Conservation (phyloP, 2,329 filamentous ascomycete genomes). For the Fusarium sp. region DNA sequence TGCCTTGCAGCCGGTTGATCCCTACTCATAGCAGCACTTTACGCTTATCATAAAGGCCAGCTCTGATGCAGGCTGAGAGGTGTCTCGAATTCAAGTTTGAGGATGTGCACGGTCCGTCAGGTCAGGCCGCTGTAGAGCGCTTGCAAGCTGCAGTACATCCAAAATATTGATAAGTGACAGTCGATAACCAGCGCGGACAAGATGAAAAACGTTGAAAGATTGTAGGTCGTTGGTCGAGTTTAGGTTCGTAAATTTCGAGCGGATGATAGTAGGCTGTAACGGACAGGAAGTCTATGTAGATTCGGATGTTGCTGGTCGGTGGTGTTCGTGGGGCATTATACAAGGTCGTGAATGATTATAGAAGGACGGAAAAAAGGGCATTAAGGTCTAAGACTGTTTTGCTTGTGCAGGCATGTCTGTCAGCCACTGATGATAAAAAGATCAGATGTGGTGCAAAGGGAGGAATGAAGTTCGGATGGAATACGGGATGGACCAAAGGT, state of each 20-base stretch:
- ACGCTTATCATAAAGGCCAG: slow-evolving; percentile 46
- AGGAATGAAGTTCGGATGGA: slow-evolving; percentile 42
- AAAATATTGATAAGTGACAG: slow-evolving; percentile 20
- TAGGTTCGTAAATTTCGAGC: slow-evolving; percentile 27
- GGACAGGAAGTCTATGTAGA: slow-evolving; percentile 40
- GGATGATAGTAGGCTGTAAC: slow-evolving; percentile 37
- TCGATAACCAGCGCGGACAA: slow-evolving; percentile 10
- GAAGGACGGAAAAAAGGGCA: slow-evolving; percentile 45
- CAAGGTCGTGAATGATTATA: slow-evolving; percentile 47
- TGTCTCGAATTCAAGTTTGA: slow-evolving; percentile 38
- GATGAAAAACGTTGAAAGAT: slow-evolving; percentile 7
- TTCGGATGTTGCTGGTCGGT: slow-evolving; percentile 37
- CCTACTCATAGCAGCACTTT: slow-evolving; percentile 71
- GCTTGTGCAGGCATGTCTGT: slow-evolving; percentile 38
- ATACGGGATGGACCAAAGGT: slow-evolving; percentile 42
- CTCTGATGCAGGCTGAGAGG: slow-evolving; percentile 30
- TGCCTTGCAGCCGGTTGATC: slow-evolving; percentile 69
- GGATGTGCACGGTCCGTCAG: slow-evolving; percentile 39
- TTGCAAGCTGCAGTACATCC: slow-evolving; percentile 39
- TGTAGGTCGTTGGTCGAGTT: slow-evolving; percentile 19
- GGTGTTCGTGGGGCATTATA: slow-evolving; percentile 47
- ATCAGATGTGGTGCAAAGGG: slow-evolving; percentile 38
- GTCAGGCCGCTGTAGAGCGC: slow-evolving; percentile 29
- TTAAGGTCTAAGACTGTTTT: slow-evolving; percentile 48
- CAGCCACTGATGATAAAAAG: slow-evolving; percentile 40